phyloP scores from a whole-genome alignment of 768 basidiomycete species.

The Boletus subparvulus region DNA sequence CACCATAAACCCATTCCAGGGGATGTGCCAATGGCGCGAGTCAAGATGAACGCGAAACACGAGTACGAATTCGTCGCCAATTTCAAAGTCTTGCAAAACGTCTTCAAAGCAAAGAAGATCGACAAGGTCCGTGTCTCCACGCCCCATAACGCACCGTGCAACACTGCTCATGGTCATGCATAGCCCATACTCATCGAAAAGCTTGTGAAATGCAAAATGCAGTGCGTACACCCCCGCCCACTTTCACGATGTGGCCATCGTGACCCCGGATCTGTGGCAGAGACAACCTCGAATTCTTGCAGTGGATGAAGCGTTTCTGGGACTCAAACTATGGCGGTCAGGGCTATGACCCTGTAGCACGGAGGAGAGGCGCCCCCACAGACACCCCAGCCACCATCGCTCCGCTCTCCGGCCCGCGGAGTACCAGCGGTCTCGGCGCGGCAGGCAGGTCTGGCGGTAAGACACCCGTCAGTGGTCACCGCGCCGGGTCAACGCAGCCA shows the following conservation, averaged over 20 bases:
- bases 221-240: conserved; percentile 52
- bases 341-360: conserved; percentile 80
- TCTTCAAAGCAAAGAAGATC: conserved; percentile 89
- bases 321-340: conserved; percentile 87
- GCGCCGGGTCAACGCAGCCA: conserved; percentile 63
- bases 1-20: conserved; percentile 44
- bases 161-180: conserved; percentile 4
- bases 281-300: conserved; percentile 97
- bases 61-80: conserved; percentile 96
- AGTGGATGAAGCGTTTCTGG: conserved; percentile 98
- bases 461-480: conserved; percentile 69
- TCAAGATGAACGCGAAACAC: conserved; percentile 95
- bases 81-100: conserved; percentile 92
- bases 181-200: conserved; percentile 95
- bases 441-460: conserved; percentile 59
- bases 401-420: conserved; percentile 49
- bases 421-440: conserved; percentile 37
- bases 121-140: conserved; percentile 68
- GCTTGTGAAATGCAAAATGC: conserved; percentile 98
- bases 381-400: conserved; percentile 80
- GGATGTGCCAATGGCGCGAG: conserved; percentile 85
- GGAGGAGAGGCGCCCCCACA: conserved; percentile 74
- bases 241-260: conserved; percentile 6
- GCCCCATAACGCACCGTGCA: background rate
- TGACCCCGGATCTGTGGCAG: conserved; percentile 38